Percentiles rank a stretch among this genome's conserved stretches.
These are phyloP conservation scores for Celoporthe dispersa DNA, from an alignment of 2,329 filamentous ascomycete species.

Conservation along the genomic window DNA sequence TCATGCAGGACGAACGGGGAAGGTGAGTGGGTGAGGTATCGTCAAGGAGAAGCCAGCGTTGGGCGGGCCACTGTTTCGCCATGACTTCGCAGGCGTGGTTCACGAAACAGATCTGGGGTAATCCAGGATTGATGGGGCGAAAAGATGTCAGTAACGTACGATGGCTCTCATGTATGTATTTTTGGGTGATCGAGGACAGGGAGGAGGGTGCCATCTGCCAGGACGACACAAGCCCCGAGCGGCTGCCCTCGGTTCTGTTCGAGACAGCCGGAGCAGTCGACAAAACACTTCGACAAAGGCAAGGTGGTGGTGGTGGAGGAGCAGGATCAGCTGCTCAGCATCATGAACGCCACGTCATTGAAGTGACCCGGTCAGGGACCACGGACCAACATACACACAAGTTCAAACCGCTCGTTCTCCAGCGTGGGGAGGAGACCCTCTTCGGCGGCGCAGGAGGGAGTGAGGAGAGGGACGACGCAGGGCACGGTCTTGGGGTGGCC, in stretches of 20 bases:
- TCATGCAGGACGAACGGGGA: conserved; percentile 12
- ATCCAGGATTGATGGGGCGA: not conserved
- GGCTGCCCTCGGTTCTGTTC: conserved; percentile 8
- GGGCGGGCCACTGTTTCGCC: not conserved
- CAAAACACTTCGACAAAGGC: not conserved
- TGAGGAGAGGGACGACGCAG: not conserved
- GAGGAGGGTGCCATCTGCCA: not conserved
- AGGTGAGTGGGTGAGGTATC: conserved; percentile 5
- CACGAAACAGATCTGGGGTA: not conserved
- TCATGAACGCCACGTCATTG: conserved; percentile 7
- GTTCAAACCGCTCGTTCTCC: not conserved
- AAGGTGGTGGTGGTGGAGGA: not conserved
- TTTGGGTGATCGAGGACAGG: not conserved
- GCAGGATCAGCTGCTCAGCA: not conserved
- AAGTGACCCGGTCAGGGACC: conserved; percentile 12
- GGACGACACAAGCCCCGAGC: not conserved
- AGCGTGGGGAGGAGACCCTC: not conserved
- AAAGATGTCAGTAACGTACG: not conserved
- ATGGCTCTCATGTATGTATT: not conserved
- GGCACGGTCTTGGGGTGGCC: not conserved
- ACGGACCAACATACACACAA: conserved; percentile 14
- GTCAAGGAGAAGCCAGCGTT: not conserved
- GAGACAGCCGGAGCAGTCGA: not conserved
- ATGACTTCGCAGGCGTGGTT: not conserved
- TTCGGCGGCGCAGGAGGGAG: not conserved